Evolutionary conservation across 2,329 filamentous ascomycete genomes (phyloP).

Genomic region (Ceratocystis harringtonii): DNA sequence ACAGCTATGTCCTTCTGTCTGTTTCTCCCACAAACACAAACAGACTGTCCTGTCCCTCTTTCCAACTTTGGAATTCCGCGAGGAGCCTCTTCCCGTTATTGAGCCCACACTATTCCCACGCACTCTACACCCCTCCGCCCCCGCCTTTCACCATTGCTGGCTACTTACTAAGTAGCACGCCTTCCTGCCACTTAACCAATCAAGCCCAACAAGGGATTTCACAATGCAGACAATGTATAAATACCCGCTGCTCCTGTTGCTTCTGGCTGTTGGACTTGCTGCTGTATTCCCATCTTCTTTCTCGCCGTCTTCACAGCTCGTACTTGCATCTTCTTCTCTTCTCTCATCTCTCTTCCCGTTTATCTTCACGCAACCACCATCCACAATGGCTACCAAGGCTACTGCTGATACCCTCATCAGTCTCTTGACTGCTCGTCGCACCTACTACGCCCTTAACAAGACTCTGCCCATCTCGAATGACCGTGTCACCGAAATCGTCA

Average conservation of each 20-base stretch:
- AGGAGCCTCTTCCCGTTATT: background rate
- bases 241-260: slow-evolving; percentile 12
- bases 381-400: slow-evolving; percentile 29
- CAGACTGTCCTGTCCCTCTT: background rate
- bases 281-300: slow-evolving; percentile 7
- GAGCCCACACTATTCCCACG: background rate
- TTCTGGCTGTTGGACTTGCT: slow-evolving; percentile 7
- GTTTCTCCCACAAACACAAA: background rate
- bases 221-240: slow-evolving; percentile 13
- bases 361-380: slow-evolving; percentile 17
- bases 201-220: background rate
- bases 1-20: background rate
- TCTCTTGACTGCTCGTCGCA: slow-evolving; percentile 52
- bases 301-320: background rate
- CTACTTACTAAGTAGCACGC: background rate
- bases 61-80: background rate
- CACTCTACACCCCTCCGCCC: background rate
- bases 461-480: slow-evolving; percentile 40
- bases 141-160: background rate
- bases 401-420: slow-evolving; percentile 38
- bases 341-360: slow-evolving; percentile 2
- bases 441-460: slow-evolving; percentile 53
- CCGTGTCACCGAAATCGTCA: slow-evolving; percentile 50
- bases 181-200: background rate
- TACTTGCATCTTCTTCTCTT: slow-evolving; percentile 7